A percentile compares a stretch with the other conserved stretches of the same genome.
These are phyloP conservation scores for Chaetoceros muelleri DNA, from an alignment of 108 stramenopile genomes.

Conservation along the genomic window DNA sequence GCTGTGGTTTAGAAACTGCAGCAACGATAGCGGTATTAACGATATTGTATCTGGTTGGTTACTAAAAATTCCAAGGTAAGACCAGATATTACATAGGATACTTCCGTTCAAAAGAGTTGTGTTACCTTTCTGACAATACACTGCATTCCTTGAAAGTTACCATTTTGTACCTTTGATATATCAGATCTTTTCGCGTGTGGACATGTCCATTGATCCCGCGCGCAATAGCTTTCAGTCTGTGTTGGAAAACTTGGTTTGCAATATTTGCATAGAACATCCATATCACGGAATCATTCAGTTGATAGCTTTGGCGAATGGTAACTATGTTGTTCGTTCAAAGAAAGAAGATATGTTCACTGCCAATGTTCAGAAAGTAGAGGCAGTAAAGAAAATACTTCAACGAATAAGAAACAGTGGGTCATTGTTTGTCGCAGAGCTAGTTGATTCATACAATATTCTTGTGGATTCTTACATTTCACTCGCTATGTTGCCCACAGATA, in stretches of 20 bases:
- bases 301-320: conserved; percentile 66
- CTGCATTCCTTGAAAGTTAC: conserved; percentile 44
- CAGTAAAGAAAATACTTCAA: conserved; percentile 39
- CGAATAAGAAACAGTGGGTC: conserved; percentile 22
- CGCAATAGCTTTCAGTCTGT: conserved; percentile 35
- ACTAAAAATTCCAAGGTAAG: no score
- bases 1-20: conserved; percentile 60
- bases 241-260: conserved; percentile 42
- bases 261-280: conserved; percentile 76
- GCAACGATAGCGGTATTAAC: conserved; percentile 5
- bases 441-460: conserved; percentile 43
- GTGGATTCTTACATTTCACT: conserved; percentile 54
- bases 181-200: conserved; percentile 82
- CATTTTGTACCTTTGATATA: conserved; percentile 72
- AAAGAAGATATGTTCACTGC: conserved; percentile 32
- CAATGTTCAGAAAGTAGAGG: conserved; percentile 41
- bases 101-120: no score
- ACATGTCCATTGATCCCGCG: conserved; percentile 8
- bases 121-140: no score
- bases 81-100: no score
- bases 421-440: conserved; percentile 31
- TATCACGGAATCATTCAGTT: conserved; percentile 78
- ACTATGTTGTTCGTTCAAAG: conserved; percentile 35
- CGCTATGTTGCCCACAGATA: conserved; percentile 29
- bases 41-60: conserved; percentile 11